A percentile compares a stretch with the other conserved stretches of the same genome.
These are phyloP conservation scores for Orbilia javanica DNA, from an alignment of 2,329 filamentous ascomycete genomes.

Conservation along the genomic window DNA sequence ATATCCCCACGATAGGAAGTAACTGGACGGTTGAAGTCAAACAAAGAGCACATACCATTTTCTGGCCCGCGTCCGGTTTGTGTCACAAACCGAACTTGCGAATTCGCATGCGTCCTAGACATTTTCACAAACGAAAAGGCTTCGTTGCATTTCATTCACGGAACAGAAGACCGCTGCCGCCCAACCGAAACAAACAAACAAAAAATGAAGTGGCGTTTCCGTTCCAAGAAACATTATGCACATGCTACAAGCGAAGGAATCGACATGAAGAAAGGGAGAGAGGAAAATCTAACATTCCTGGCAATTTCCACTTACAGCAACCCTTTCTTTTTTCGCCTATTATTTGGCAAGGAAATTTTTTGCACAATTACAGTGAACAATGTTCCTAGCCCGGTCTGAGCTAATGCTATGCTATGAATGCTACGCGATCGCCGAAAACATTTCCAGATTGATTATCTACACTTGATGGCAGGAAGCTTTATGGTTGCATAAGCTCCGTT, in stretches of 20 bases:
- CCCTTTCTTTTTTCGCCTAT: background rate
- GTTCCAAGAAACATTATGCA: background rate
- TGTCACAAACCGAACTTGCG: background rate
- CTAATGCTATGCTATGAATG: background rate
- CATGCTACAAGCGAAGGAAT: slow-evolving; percentile 5
- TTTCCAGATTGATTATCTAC: background rate
- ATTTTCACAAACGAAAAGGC: background rate
- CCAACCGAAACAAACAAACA: background rate
- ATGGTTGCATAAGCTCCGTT: slow-evolving; percentile 1
- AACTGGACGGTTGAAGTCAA: background rate
- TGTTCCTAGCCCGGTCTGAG: slow-evolving; percentile 12
- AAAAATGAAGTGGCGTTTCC: slow-evolving; percentile 9
- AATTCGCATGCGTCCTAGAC: background rate
- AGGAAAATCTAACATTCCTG: slow-evolving; percentile 3
- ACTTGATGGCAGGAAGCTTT: background rate
- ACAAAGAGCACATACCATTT: slow-evolving; percentile 1
- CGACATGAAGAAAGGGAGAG: slow-evolving; percentile 1
- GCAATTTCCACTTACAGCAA: slow-evolving; percentile 3
- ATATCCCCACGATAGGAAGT: background rate
- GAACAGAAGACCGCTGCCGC: background rate
- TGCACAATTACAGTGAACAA: slow-evolving; percentile 2
- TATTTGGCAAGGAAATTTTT: background rate
- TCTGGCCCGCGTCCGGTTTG: background rate
- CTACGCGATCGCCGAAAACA: slow-evolving; percentile 7
- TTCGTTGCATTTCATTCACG: background rate